These are phyloP conservation scores for Eimeria tenella DNA, from an alignment of 169 alveolate species.

Conservation along the genomic window DNA sequence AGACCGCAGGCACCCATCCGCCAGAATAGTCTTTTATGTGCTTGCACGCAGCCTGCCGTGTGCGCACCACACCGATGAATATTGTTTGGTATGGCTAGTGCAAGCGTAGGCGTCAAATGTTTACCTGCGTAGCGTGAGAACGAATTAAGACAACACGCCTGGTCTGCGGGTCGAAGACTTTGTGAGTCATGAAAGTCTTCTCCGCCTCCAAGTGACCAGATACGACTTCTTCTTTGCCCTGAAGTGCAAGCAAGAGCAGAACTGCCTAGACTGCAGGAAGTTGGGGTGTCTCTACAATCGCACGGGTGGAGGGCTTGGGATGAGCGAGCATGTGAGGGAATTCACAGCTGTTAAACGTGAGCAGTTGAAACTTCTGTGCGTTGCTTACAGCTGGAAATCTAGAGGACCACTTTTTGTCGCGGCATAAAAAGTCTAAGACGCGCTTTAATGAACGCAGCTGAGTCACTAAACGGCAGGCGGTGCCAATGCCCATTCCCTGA, in stretches of 20 bases:
- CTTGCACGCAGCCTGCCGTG: too few relatives aligned
- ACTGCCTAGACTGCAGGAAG: too few relatives aligned
- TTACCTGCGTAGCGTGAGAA: slow-evolving; percentile 37
- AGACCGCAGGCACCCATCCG: too few relatives aligned
- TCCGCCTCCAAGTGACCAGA: slow-evolving; percentile 46
- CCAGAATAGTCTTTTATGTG: too few relatives aligned
- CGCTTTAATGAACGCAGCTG: slow-evolving; percentile 52
- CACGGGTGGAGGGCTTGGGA: too few relatives aligned
- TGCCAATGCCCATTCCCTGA: slow-evolving; percentile 74
- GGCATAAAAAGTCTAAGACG: slow-evolving; percentile 59
- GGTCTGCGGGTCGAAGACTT: slow-evolving; percentile 46
- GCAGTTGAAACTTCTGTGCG: too few relatives aligned
- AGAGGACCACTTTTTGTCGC: slow-evolving; percentile 69
- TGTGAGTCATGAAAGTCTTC: slow-evolving; percentile 41
- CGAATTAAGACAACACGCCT: slow-evolving; percentile 44
- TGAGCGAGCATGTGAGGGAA: too few relatives aligned
- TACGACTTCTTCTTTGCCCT: slow-evolving; percentile 52
- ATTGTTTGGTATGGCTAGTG: too few relatives aligned
- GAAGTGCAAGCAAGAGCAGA: neutral
- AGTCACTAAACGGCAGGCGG: slow-evolving; percentile 60
- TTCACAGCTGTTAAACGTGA: too few relatives aligned
- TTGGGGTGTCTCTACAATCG: too few relatives aligned
- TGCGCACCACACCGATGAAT: too few relatives aligned
- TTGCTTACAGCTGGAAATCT: slow-evolving; percentile 23
- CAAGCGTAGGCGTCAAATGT: neutral